A percentile compares a stretch with the other conserved stretches of the same genome.
These are phyloP conservation scores for Panicum miliaceum DNA, from an alignment of 176 grass and related monocot genomes.

Conservation along the genomic window DNA sequence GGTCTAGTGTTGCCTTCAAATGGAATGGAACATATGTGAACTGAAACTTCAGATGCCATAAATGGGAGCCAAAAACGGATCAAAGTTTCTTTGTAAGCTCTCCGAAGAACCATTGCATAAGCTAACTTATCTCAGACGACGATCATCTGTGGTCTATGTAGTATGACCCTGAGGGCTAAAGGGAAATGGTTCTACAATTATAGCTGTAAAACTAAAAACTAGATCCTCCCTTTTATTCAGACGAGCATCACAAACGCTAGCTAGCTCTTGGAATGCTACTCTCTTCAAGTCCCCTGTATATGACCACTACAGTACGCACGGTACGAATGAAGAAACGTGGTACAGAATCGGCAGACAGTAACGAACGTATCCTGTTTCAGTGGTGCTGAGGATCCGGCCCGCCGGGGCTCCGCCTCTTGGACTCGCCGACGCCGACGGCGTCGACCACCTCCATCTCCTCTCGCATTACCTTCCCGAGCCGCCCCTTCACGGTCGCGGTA, in stretches of 20 bases:
- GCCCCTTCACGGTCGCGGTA: background rate
- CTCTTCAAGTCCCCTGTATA: background rate
- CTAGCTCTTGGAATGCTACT: background rate
- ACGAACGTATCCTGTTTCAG: background rate
- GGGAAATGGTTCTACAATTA: background rate
- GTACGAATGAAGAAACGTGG: background rate
- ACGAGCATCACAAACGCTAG: background rate
- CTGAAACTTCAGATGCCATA: background rate
- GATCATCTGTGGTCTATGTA: background rate
- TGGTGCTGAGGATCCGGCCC: conserved; percentile 72
- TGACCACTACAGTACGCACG: background rate
- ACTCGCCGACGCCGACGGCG: conserved; percentile 1
- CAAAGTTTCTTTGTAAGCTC: background rate
- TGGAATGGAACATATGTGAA: background rate
- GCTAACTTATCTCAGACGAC: background rate
- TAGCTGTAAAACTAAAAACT: background rate
- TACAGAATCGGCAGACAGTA: background rate
- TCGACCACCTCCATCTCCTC: conserved; percentile 2
- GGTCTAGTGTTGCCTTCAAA: no score
- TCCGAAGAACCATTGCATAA: background rate
- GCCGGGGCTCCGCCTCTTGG: conserved; percentile 63
- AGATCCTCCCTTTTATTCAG: background rate
- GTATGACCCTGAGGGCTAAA: background rate
- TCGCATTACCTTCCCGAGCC: background rate
- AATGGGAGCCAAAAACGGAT: background rate